Conservation (phyloP, 257 asterid species). For the Euphrasia confusa region DNA sequence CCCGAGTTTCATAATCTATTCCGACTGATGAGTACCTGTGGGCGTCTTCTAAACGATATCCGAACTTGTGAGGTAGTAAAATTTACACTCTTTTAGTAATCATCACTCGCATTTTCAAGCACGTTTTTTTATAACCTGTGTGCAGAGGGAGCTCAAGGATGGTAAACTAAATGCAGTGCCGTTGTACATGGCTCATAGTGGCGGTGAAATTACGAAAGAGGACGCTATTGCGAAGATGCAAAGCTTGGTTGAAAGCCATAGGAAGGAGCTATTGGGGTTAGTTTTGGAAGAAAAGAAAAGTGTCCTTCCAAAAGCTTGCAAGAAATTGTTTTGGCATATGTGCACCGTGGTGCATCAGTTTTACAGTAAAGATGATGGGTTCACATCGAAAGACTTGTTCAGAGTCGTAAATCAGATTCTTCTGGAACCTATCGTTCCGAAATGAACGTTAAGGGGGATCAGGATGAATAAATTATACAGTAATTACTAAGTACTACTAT, state of each 20-base stretch:
- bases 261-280: constrained; percentile 56
- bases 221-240: constrained; percentile 43
- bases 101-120: neutral
- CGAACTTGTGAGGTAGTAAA: constrained; percentile 72
- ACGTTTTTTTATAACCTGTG: neutral
- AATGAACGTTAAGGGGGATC: neutral
- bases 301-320: constrained; percentile 69
- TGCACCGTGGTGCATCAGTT: constrained; percentile 46
- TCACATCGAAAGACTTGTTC: constrained; percentile 50
- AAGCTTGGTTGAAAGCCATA: constrained; percentile 32
- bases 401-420: constrained; percentile 46
- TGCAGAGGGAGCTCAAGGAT: constrained; percentile 74
- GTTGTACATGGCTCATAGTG: constrained; percentile 37
- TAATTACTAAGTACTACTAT: too few species aligned
- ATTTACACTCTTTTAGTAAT: neutral
- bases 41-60: constrained; percentile 84
- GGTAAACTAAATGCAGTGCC: constrained; percentile 69
- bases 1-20: constrained; percentile 51
- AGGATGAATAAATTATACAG: too few species aligned
- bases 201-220: constrained; percentile 41
- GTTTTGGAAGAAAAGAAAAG: constrained; percentile 50
- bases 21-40: constrained; percentile 64
- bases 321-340: constrained; percentile 83
- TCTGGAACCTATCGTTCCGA: constrained; percentile 44
- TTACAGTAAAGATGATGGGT: constrained; percentile 71